Percentiles rank a stretch among this genome's conserved stretches.
These are phyloP conservation scores for Backusella morwellensis DNA, from an alignment of 192 early-diverging fungal genomes.

Conservation along the genomic window DNA sequence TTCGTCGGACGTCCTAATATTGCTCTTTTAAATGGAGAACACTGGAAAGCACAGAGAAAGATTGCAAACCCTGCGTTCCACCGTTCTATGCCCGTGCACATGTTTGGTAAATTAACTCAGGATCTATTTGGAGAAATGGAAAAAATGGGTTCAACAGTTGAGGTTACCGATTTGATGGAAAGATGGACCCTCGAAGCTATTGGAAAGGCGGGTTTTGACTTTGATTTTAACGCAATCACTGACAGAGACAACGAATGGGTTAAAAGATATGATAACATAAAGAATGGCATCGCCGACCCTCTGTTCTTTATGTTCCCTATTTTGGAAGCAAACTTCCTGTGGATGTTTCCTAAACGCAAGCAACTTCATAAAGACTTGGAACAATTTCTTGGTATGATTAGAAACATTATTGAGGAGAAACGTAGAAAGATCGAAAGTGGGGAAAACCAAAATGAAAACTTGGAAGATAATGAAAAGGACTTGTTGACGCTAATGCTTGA, in stretches of 20 bases:
- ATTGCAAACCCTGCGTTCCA: constrained; percentile 31
- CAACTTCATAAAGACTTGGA: background rate
- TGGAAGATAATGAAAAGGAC: constrained; percentile 2
- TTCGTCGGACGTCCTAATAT: background rate
- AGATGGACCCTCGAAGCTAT: background rate
- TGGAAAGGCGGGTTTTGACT: background rate
- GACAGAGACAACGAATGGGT: background rate
- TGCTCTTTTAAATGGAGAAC: background rate
- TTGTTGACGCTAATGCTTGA: constrained; percentile 31
- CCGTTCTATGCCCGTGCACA: constrained; percentile 25
- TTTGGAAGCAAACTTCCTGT: background rate
- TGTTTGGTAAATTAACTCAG: constrained; percentile 24
- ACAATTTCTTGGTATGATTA: background rate
- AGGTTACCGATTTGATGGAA: background rate
- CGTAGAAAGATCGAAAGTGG: constrained; percentile 13
- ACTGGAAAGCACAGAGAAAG: background rate
- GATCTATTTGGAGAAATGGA: constrained; percentile 19
- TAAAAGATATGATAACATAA: background rate
- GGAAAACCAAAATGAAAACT: background rate
- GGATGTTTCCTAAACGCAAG: background rate
- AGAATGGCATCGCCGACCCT: background rate
- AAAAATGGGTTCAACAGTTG: background rate
- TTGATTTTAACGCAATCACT: background rate
- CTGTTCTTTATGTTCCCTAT: background rate
- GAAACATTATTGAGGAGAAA: constrained; percentile 2